phyloP scores from a whole-genome alignment of 148 eudicot genomes.

The Heliamphora exappendiculata region DNA sequence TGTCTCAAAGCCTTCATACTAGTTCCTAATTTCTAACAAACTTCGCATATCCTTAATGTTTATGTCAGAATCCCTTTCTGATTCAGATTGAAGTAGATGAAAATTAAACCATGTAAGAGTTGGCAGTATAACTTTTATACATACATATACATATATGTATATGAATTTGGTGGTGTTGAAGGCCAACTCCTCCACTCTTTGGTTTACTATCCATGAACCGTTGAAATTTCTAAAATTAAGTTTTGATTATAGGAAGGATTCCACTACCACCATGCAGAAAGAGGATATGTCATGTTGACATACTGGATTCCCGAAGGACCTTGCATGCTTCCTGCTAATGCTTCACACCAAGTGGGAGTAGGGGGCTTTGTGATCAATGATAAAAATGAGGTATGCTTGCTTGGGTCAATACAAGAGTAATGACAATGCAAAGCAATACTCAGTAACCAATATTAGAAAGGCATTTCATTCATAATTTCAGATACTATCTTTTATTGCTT shows the following conservation, averaged over 20 bases:
- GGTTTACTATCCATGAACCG: neutral
- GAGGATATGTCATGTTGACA: constrained; percentile 69
- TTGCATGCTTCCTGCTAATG: constrained; percentile 70
- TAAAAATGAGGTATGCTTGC: constrained; percentile 46
- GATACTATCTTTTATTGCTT: no score
- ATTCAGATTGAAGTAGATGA: no score
- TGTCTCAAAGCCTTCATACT: no score
- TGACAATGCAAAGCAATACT: neutral
- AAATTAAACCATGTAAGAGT: no score
- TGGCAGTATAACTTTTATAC: no score
- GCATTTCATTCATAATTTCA: neutral
- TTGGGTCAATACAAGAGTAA: no score
- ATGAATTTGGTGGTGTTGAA: no score
- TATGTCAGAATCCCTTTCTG: no score
- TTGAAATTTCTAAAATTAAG: neutral
- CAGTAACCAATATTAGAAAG: neutral
- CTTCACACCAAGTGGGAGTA: constrained; percentile 85
- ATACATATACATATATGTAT: no score
- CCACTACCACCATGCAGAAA: constrained; percentile 78
- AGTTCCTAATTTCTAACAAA: no score
- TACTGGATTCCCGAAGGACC: constrained; percentile 89
- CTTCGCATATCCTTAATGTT: no score
- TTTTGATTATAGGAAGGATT: constrained; percentile 59
- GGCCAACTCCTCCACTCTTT: neutral
- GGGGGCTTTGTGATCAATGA: constrained; percentile 80